Evolutionary conservation across 2,329 filamentous ascomycete genomes (phyloP).

Genomic region (Hypocrella siamensis): DNA sequence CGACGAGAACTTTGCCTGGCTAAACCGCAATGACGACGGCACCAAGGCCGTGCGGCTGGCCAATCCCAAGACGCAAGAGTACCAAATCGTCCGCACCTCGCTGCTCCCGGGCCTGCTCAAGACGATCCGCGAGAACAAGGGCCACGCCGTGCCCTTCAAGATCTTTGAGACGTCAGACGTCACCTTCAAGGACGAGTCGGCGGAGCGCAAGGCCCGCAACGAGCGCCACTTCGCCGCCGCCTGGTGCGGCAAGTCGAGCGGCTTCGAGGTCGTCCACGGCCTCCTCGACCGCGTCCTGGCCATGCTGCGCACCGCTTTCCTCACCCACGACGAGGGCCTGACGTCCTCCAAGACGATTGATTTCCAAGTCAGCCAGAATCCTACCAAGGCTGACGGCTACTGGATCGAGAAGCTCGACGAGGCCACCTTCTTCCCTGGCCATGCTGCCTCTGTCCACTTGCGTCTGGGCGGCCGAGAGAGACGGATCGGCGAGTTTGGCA

Average conservation of each 20-base stretch:
- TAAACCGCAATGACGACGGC: constrained; percentile 81
- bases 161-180: constrained; percentile 88
- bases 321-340: constrained; percentile 59
- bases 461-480: constrained; percentile 57
- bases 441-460: constrained; percentile 73
- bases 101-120: constrained; percentile 79
- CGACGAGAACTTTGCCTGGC: constrained; percentile 93
- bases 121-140: constrained; percentile 86
- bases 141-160: constrained; percentile 75
- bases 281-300: constrained; percentile 80
- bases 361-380: constrained; percentile 36
- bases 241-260: constrained; percentile 85
- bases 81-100: constrained; percentile 81
- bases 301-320: constrained; percentile 76
- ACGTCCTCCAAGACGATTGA: constrained; percentile 28
- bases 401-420: constrained; percentile 92
- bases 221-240: constrained; percentile 93
- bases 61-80: constrained; percentile 86
- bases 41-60: constrained; percentile 69
- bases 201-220: constrained; percentile 80
- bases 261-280: constrained; percentile 92
- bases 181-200: constrained; percentile 68
- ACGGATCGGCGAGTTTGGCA: constrained; percentile 79
- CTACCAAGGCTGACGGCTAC: constrained; percentile 55
- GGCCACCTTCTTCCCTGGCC: constrained; percentile 79